A percentile compares a stretch with the other conserved stretches of the same genome.
phyloP scores from a whole-genome alignment of 257 asterid species.

The Solanum bulbocastanum region DNA sequence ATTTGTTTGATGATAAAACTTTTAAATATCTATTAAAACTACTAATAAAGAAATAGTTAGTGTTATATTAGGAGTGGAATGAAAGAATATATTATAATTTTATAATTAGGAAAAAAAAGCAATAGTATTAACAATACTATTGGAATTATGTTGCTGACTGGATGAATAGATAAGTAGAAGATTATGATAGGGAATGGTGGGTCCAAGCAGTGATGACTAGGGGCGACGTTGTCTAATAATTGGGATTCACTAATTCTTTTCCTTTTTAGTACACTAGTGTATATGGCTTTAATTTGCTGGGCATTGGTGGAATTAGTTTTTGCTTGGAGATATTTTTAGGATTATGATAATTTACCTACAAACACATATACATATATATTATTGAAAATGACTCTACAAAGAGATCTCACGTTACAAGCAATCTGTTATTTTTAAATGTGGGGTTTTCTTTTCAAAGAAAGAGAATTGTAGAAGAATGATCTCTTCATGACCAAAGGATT shows the following conservation, averaged over 20 bases:
- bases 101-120: not conserved
- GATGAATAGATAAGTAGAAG: not conserved
- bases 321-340: not conserved
- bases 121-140: not conserved
- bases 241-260: not conserved
- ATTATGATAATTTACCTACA: not conserved
- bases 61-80: not conserved
- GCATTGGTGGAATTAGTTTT: not conserved
- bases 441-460: not conserved
- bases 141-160: not conserved
- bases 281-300: not conserved
- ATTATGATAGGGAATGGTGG: not conserved
- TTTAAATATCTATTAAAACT: not conserved
- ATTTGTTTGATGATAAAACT: not conserved
- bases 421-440: not conserved
- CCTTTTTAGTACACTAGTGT: not conserved
- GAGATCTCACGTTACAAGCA: not conserved
- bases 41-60: not conserved
- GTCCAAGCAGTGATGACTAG: not conserved
- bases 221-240: not conserved
- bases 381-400: not conserved
- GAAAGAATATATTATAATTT: not conserved
- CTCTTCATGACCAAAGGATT: not conserved
- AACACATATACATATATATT: not conserved
- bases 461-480: not conserved